Evolutionary conservation across 208 protist genomes (phyloP).

Genomic region (Crithidia sp.): DNA sequence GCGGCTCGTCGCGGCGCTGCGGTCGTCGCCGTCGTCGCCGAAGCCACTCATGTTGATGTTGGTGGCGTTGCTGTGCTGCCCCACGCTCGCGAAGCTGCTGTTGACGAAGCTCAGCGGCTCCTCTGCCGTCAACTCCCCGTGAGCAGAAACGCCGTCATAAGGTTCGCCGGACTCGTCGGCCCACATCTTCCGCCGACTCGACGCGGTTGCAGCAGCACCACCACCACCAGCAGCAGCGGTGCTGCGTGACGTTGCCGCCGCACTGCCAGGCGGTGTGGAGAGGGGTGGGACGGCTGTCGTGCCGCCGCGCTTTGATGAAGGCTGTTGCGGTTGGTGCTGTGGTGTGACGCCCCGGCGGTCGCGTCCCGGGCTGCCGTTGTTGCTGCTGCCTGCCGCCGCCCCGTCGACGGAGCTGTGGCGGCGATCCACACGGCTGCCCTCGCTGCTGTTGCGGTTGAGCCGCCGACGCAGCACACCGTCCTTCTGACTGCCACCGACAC

Average conservation of each 20-base stretch:
- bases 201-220: not conserved
- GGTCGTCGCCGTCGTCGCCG: conserved; percentile 7
- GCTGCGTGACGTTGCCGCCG: too few species aligned
- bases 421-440: not conserved
- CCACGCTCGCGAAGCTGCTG: conserved; percentile 26
- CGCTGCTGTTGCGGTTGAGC: conserved; percentile 7
- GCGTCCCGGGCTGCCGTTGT: not conserved
- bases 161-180: not conserved
- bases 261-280: too few species aligned
- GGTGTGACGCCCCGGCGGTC: too few species aligned
- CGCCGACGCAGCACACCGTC: conserved; percentile 7
- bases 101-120: conserved; percentile 13
- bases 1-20: not conserved
- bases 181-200: not conserved
- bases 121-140: not conserved
- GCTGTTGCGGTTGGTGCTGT: too few species aligned
- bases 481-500: not conserved
- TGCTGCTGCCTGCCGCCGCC: not conserved
- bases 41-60: conserved; percentile 8
- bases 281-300: too few species aligned
- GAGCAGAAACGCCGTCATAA: not conserved
- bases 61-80: not conserved
- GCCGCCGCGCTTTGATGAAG: too few species aligned
- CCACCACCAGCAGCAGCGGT: not conserved
- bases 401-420: conserved; percentile 4